These are phyloP conservation scores for Aspergillus floridensis DNA, from an alignment of 2,329 filamentous ascomycete species.

Conservation along the genomic window DNA sequence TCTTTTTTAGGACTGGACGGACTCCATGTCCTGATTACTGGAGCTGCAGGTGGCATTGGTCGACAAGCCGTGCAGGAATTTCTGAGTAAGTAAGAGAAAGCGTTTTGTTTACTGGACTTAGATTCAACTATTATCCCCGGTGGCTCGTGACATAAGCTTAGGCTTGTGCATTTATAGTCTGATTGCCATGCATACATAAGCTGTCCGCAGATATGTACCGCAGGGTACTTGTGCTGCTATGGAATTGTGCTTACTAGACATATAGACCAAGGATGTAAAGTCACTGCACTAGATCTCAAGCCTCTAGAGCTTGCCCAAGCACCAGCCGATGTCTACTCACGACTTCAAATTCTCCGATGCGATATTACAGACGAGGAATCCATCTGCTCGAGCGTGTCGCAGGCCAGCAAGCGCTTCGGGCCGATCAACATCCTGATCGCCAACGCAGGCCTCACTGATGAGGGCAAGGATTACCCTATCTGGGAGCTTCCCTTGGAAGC, in stretches of 20 bases:
- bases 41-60: slow-evolving; percentile 54
- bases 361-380: slow-evolving; percentile 51
- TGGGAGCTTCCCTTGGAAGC: slow-evolving; percentile 53
- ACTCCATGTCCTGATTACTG: slow-evolving; percentile 55
- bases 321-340: slow-evolving; percentile 27
- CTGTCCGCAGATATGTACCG: too few species aligned
- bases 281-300: slow-evolving; percentile 52
- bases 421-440: slow-evolving; percentile 1
- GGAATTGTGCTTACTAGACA: background rate
- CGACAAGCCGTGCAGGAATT: slow-evolving; percentile 52
- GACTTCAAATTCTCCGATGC: slow-evolving; percentile 45
- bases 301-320: slow-evolving; percentile 32
- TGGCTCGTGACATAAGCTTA: too few species aligned
- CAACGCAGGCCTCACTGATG: background rate
- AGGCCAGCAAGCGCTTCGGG: slow-evolving; percentile 7
- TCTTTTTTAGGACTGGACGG: slow-evolving; percentile 48
- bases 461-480: slow-evolving; percentile 27
- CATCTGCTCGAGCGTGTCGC: slow-evolving; percentile 41
- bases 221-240: background rate
- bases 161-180: too few species aligned
- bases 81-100: slow-evolving; percentile 42
- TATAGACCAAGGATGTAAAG: slow-evolving; percentile 53
- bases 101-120: background rate
- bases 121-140: background rate
- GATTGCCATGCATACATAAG: too few species aligned